A percentile compares a stretch with the other conserved stretches of the same genome.
Evolutionary conservation across 2,329 filamentous ascomycete species (phyloP).

Genomic region (Alternaria sp.): DNA sequence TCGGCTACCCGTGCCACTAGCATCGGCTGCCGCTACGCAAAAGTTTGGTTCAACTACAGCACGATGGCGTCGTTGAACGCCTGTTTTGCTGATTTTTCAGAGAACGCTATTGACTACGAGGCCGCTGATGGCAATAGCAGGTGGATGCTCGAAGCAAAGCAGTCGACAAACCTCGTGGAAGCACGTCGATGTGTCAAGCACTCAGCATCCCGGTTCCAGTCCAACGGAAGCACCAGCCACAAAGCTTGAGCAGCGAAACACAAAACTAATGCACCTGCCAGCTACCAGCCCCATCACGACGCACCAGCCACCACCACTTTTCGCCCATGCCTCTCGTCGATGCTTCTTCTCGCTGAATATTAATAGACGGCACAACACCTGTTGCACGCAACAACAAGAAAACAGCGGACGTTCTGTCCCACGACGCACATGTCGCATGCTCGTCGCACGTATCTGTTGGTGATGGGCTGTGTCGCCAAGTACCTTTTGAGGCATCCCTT

Average conservation of each 20-base stretch:
- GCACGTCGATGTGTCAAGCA: background rate
- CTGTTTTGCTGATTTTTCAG: background rate
- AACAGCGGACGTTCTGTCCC: background rate
- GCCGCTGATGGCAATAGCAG: background rate
- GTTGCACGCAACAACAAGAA: background rate
- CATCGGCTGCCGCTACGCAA: background rate
- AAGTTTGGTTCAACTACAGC: background rate
- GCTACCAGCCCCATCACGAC: slow-evolving; percentile 1
- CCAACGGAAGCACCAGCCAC: slow-evolving; percentile 1
- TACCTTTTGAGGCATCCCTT: background rate
- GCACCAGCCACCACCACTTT: slow-evolving; percentile 2
- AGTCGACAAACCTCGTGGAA: background rate
- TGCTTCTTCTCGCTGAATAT: background rate
- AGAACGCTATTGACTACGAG: background rate
- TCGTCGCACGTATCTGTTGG: background rate
- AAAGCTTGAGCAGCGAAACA: slow-evolving; percentile 3
- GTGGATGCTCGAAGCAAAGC: no score
- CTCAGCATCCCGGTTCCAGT: background rate
- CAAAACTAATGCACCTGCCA: background rate
- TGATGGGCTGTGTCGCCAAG: background rate
- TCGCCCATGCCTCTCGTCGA: background rate
- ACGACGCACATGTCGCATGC: background rate
- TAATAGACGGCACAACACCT: background rate
- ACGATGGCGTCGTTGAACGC: background rate
- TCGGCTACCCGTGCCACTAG: background rate